These are phyloP conservation scores for Fusarium sp. DNA, from an alignment of 2,329 filamentous ascomycete species.

Conservation along the genomic window DNA sequence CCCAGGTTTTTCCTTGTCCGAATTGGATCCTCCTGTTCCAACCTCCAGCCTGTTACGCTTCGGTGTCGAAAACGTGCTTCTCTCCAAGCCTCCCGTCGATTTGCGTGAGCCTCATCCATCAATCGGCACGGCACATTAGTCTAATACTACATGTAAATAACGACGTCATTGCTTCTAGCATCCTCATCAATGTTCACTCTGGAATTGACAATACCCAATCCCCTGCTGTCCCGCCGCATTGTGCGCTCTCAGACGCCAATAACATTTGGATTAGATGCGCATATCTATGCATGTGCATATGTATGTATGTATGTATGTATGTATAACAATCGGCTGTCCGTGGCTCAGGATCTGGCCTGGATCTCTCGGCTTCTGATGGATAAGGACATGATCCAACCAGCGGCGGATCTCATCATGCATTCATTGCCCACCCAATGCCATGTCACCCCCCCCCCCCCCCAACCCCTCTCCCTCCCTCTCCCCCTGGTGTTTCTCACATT, in stretches of 20 bases:
- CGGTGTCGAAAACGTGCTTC: constrained; percentile 18
- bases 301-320: background rate
- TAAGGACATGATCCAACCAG: background rate
- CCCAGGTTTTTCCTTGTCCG: constrained; percentile 24
- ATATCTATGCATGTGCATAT: background rate
- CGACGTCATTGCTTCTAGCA: constrained; percentile 17
- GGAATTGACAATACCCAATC: background rate
- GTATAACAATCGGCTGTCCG: background rate
- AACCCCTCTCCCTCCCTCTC: background rate
- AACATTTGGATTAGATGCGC: background rate
- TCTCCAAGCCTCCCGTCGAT: background rate
- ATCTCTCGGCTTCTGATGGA: constrained; percentile 37
- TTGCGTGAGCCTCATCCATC: background rate
- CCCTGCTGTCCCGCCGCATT: background rate
- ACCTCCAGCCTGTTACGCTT: constrained; percentile 10
- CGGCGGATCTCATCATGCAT: constrained; percentile 26
- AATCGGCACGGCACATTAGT: background rate
- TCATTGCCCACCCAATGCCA: constrained; percentile 20
- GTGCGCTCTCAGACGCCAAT: background rate
- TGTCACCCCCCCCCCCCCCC: constrained; percentile 2
- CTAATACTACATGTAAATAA: background rate
- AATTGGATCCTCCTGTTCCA: background rate
- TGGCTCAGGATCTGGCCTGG: constrained; percentile 35
- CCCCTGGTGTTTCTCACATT: constrained; percentile 18
- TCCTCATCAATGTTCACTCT: background rate